These are phyloP conservation scores for Colletotrichum lupini DNA, from an alignment of 2,329 filamentous ascomycete species.

Conservation along the genomic window DNA sequence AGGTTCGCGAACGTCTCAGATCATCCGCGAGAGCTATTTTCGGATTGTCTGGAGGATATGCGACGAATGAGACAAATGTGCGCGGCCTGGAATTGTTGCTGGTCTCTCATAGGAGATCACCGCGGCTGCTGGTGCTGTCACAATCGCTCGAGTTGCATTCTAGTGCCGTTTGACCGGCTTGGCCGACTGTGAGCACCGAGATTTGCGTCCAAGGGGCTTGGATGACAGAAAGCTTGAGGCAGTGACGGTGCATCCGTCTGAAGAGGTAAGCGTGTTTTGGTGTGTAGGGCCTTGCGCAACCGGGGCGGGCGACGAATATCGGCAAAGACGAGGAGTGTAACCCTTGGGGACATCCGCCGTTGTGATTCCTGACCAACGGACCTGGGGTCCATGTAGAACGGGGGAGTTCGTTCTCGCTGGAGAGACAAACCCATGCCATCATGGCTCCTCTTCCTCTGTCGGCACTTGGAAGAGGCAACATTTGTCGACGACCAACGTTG, in stretches of 20 bases:
- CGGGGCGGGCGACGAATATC: not conserved
- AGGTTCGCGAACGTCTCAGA: conserved; percentile 32
- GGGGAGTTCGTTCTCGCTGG: conserved; percentile 1
- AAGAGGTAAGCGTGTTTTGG: conserved; percentile 14
- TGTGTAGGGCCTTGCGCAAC: not conserved
- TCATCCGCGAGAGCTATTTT: conserved; percentile 30
- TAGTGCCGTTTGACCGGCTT: conserved; percentile 12
- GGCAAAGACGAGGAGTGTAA: conserved; percentile 7
- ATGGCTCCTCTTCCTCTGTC: not conserved
- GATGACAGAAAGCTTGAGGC: conserved; percentile 31
- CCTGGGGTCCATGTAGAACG: not conserved
- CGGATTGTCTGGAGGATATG: conserved; percentile 2
- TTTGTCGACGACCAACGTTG: conserved; percentile 23
- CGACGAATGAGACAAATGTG: conserved; percentile 11
- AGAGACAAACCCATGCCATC: not conserved
- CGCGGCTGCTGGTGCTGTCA: not conserved
- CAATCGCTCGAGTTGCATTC: not conserved
- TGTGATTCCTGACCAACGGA: not conserved
- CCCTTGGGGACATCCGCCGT: not conserved
- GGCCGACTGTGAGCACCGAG: not conserved
- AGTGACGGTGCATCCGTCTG: conserved; percentile 14
- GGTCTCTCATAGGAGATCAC: not conserved
- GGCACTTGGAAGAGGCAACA: conserved; percentile 23
- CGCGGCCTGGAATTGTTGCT: not conserved
- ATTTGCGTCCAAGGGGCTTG: conserved; percentile 1